Evolutionary conservation across 2,329 filamentous ascomycete genomes (phyloP), one percentile per base, ranked within the genome.

Genomic region (Monascus ruber): DNA sequence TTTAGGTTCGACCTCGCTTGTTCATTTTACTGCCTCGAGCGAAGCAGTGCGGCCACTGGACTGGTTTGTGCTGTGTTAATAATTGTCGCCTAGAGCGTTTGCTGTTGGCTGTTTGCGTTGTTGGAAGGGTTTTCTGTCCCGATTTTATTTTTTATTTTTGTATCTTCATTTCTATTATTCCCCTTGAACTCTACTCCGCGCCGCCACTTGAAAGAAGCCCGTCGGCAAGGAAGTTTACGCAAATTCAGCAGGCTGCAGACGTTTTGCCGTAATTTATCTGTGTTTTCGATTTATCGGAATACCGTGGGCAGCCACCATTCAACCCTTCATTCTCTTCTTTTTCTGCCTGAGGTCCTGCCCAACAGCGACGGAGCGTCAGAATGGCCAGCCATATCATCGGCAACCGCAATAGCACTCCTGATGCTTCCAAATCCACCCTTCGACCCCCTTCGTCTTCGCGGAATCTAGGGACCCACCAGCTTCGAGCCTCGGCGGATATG

Each of bases 351-450:
- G 29, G 26, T 31, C 17, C 17, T 35, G 26, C 37, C 35, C 33
- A 36, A 40, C 24, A 32, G 35, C 24, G 17, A 8, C 17, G 17
- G 17, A 17, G 17, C 17, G 17, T 6, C 44, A 51, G 45, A 44
- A 69, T 83, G 64, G 78, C 79, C 53, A 81, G 73, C 57, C 76
- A 79, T 59, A 69, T 77, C 49, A 76, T 81, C 62, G 78, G 79
- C 51, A 96, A 96, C 69, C 83, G 91, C 56, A 96, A 96, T 69
- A 96, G 88, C 74, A 96, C 89, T 34, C 91, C 91, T 40, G 91
- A 96, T 70, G 85, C 83, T 39, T 83, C 81, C 53, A 86, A 80
- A 56, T 79, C 84, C 44, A 82, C 81, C 38, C 80, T 85, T 48
- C 80, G 94, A 55, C 83, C 89, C 45, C 85, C 88, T 35, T 85